Evolutionary conservation across 2,329 filamentous ascomycete genomes (phyloP).

Genomic region (Calonectria hongkongensis): DNA sequence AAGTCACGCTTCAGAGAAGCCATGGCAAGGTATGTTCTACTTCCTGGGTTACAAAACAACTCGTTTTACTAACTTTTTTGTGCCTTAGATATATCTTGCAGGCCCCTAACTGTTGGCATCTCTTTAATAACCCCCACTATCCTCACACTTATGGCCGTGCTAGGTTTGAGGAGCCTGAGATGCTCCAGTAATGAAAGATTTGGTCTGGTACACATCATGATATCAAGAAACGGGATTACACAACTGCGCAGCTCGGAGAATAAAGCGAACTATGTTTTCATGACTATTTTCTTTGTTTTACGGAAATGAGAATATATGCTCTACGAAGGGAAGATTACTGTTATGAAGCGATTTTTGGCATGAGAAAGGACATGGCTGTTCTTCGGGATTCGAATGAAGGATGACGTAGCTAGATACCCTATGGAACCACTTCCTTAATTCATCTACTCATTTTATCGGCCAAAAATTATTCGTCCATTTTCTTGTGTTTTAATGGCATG

Average conservation of each 20-base stretch:
- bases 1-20: slow-evolving; percentile 96
- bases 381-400: slow-evolving; percentile 3
- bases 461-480: neutral
- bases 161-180: slow-evolving; percentile 63
- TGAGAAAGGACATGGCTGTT: slow-evolving; percentile 16
- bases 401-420: slow-evolving; percentile 47
- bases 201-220: neutral
- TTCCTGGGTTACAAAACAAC: neutral
- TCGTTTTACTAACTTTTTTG: slow-evolving; percentile 37
- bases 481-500: too few species aligned
- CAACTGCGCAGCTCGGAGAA: neutral
- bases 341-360: slow-evolving; percentile 18
- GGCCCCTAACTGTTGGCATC: slow-evolving; percentile 85
- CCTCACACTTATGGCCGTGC: slow-evolving; percentile 61
- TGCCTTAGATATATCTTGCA: slow-evolving; percentile 79
- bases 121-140: slow-evolving; percentile 72
- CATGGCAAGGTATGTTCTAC: slow-evolving; percentile 86
- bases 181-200: slow-evolving; percentile 47
- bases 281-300: slow-evolving; percentile 23
- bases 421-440: slow-evolving; percentile 24
- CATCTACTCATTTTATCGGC: slow-evolving; percentile 1
- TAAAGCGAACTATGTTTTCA: slow-evolving; percentile 10
- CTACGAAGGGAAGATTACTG: slow-evolving; percentile 5
- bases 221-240: slow-evolving; percentile 9
- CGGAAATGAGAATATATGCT: slow-evolving; percentile 18